Conservation (phyloP, 2,329 filamentous ascomycete species). For the Hypomyces perniciosus region DNA sequence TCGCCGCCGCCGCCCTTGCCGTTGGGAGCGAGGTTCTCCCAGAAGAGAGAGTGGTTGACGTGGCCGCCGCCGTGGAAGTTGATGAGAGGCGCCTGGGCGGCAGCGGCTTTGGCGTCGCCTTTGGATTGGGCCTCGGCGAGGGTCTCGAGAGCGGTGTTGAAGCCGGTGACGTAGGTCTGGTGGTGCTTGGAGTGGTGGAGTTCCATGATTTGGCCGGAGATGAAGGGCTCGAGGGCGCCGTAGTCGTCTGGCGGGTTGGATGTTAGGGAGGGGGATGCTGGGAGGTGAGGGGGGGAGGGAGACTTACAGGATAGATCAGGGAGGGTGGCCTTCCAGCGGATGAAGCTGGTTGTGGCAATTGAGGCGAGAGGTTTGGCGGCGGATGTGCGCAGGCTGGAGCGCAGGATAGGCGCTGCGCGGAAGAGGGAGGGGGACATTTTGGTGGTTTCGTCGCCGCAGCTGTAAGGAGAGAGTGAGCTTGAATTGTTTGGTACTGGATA, state of each 20-base stretch:
- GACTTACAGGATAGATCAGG: conserved; percentile 67
- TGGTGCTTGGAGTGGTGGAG: conserved; percentile 93
- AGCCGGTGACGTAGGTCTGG: conserved; percentile 85
- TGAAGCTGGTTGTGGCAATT: conserved; percentile 68
- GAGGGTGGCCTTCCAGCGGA: conserved; percentile 84
- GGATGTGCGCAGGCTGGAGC: conserved; percentile 64
- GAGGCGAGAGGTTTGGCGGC: conserved; percentile 57
- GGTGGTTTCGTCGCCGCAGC: conserved; percentile 11
- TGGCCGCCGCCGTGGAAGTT: conserved; percentile 83
- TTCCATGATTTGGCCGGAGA: conserved; percentile 93
- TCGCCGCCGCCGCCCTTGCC: conserved; percentile 57
- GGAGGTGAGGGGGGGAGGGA: neutral
- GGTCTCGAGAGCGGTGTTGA: conserved; percentile 74
- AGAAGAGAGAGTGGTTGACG: conserved; percentile 83
- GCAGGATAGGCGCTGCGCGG: conserved; percentile 60
- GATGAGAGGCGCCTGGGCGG: conserved; percentile 48
- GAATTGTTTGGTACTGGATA: neutral
- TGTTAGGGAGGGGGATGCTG: neutral
- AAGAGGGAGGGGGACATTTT: conserved; percentile 71
- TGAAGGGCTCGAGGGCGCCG: conserved; percentile 77
- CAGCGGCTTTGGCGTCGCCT: conserved; percentile 50
- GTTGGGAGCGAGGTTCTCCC: conserved; percentile 70
- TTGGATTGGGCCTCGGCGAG: conserved; percentile 58
- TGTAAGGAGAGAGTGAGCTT: neutral
- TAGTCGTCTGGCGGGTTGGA: conserved; percentile 70